Percentiles rank a stretch among this genome's conserved stretches.
These are phyloP conservation scores for Akanthomyces dipterigenus DNA, from an alignment of 2,329 filamentous ascomycete species.

Conservation along the genomic window DNA sequence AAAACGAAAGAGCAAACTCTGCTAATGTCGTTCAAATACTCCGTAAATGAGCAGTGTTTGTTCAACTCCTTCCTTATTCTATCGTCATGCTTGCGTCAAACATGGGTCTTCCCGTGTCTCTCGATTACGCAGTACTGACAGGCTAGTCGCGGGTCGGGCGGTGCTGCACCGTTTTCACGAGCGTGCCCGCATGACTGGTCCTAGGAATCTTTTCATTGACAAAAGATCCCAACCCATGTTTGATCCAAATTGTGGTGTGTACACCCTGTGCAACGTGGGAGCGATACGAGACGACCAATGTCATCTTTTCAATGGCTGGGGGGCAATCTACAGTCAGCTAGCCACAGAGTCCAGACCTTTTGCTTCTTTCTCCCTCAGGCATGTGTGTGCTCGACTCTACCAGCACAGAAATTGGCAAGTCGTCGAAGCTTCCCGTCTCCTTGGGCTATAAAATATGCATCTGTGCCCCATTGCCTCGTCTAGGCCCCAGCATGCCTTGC, in stretches of 20 bases:
- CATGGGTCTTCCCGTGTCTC: conserved; percentile 4
- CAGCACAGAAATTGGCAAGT: background rate
- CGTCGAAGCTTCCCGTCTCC: background rate
- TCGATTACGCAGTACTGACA: background rate
- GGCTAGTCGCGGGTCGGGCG: background rate
- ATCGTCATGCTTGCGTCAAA: background rate
- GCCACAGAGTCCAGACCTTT: background rate
- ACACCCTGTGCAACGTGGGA: background rate
- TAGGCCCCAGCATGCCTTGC: background rate
- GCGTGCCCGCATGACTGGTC: no score
- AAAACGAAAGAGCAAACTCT: background rate
- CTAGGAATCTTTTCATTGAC: background rate
- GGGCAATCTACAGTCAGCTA: background rate
- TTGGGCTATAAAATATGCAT: background rate
- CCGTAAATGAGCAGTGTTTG: background rate
- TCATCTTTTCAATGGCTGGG: background rate
- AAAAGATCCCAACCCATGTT: background rate
- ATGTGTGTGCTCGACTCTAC: background rate
- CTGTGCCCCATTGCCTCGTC: background rate
- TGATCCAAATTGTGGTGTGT: background rate
- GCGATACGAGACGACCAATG: background rate
- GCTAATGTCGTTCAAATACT: background rate
- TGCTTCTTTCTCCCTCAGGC: background rate
- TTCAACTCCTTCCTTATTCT: background rate
- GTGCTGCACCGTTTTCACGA: background rate